A percentile compares a stretch with the other conserved stretches of the same genome.
Conservation (phyloP, 2,329 filamentous ascomycete genomes). For the Xylariaceae sp. region DNA sequence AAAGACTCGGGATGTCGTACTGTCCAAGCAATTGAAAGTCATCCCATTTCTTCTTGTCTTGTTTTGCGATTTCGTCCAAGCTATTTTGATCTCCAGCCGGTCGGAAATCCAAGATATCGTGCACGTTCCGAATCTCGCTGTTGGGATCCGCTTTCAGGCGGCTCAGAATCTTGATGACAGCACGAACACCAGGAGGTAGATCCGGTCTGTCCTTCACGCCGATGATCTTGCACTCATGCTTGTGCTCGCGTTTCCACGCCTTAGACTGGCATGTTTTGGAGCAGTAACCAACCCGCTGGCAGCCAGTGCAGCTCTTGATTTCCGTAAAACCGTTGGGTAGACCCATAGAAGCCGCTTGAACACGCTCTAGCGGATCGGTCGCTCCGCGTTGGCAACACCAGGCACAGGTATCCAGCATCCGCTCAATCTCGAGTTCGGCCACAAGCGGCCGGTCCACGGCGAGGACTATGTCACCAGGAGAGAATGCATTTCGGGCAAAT, state of each 20-base stretch:
- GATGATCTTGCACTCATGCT: slow-evolving; percentile 39
- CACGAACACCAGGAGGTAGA: slow-evolving; percentile 34
- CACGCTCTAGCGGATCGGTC: slow-evolving; percentile 29
- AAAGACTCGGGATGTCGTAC: too few species aligned
- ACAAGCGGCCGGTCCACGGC: slow-evolving; percentile 37
- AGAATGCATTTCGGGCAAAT: slow-evolving; percentile 35
- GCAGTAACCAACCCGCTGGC: slow-evolving; percentile 37
- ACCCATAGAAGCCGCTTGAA: slow-evolving; percentile 34
- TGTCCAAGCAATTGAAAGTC: slow-evolving; percentile 33
- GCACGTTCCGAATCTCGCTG: slow-evolving; percentile 22
- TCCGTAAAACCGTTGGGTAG: slow-evolving; percentile 35
- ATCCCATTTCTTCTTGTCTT: slow-evolving; percentile 32
- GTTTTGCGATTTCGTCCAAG: slow-evolving; percentile 23
- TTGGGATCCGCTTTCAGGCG: slow-evolving; percentile 34
- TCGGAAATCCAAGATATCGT: slow-evolving; percentile 30
- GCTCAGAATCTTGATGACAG: slow-evolving; percentile 37
- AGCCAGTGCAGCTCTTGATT: slow-evolving; percentile 37
- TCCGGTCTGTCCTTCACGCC: slow-evolving; percentile 33
- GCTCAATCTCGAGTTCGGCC: slow-evolving; percentile 34
- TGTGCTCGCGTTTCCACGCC: slow-evolving; percentile 42
- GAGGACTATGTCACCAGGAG: slow-evolving; percentile 35
- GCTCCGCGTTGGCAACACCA: slow-evolving; percentile 40
- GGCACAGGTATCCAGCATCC: slow-evolving; percentile 37
- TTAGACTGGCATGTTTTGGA: slow-evolving; percentile 39
- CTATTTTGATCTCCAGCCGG: slow-evolving; percentile 27